Evolutionary conservation across 73 alveolate species (phyloP).

Genomic region (Paramecium octaurelia): DNA sequence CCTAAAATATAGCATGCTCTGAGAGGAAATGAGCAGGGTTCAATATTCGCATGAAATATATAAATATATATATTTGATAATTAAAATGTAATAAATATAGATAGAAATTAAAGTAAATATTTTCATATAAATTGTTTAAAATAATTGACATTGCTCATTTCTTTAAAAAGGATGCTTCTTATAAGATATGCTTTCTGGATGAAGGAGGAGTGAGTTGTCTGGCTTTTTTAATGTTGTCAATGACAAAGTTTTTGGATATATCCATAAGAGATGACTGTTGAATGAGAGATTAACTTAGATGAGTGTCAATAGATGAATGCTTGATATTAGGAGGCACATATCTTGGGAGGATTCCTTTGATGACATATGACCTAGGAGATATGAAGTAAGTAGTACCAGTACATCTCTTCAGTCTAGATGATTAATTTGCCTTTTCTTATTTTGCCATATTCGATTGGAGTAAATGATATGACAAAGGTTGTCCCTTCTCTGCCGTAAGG

Average conservation of each 20-base stretch:
- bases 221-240: not conserved
- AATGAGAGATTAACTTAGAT: not conserved
- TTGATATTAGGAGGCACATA: slow-evolving; percentile 52
- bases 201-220: not conserved
- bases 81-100: not conserved
- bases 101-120: not conserved
- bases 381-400: slow-evolving; percentile 66
- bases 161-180: not conserved
- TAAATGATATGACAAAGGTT: slow-evolving; percentile 89
- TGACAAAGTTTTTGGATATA: not conserved
- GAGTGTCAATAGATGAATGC: slow-evolving; percentile 45
- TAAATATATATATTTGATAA: too few species aligned
- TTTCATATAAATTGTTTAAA: not conserved
- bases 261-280: not conserved
- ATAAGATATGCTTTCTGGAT: not conserved
- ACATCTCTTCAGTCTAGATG: slow-evolving; percentile 97
- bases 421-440: slow-evolving; percentile 91
- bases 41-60: not conserved
- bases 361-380: slow-evolving; percentile 41
- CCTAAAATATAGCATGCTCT: not conserved
- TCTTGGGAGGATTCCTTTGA: slow-evolving; percentile 57
- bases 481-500: slow-evolving; percentile 94
- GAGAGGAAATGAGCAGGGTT: slow-evolving; percentile 26
- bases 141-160: not conserved
- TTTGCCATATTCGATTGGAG: slow-evolving; percentile 98